A percentile compares a stretch with the other conserved stretches of the same genome.
These are phyloP conservation scores for Eimeria sp. DNA, from an alignment of 169 alveolate species.

Conservation along the genomic window DNA sequence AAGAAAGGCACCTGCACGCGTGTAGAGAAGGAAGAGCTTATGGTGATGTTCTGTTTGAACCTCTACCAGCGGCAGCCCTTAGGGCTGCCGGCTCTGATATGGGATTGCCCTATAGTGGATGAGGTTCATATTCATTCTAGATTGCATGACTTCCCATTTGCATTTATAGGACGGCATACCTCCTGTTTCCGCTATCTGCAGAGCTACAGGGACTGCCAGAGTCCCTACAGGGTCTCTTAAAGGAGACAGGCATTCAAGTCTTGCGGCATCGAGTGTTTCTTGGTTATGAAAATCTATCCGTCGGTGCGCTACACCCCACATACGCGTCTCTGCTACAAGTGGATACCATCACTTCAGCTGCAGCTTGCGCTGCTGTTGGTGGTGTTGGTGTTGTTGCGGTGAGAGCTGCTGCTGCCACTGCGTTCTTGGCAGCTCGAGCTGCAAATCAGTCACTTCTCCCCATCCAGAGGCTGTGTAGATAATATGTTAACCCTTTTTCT, in stretches of 20 bases:
- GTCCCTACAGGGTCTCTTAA: constrained; percentile 1
- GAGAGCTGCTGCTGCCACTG: neutral
- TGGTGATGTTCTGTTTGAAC: neutral
- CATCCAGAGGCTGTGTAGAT: neutral
- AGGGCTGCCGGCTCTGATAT: neutral
- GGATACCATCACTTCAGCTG: neutral
- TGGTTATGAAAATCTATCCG: constrained; percentile 65
- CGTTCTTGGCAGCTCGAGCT: neutral
- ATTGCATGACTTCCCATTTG: neutral
- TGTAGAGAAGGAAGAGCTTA: neutral
- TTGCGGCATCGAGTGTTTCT: constrained; percentile 22
- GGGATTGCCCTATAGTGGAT: too few species aligned
- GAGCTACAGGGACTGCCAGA: constrained; percentile 62
- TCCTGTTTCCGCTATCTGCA: neutral
- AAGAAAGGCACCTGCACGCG: neutral
- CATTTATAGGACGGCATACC: neutral
- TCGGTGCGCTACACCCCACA: constrained; percentile 3
- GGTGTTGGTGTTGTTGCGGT: neutral
- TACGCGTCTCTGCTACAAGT: neutral
- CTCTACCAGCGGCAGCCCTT: neutral
- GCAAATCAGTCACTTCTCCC: neutral
- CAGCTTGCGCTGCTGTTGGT: neutral
- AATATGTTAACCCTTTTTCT: neutral
- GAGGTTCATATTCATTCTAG: neutral
- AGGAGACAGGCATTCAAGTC: constrained; percentile 6